phyloP scores from a whole-genome alignment of 2,329 filamentous ascomycete genomes.

The Dothistroma pini region DNA sequence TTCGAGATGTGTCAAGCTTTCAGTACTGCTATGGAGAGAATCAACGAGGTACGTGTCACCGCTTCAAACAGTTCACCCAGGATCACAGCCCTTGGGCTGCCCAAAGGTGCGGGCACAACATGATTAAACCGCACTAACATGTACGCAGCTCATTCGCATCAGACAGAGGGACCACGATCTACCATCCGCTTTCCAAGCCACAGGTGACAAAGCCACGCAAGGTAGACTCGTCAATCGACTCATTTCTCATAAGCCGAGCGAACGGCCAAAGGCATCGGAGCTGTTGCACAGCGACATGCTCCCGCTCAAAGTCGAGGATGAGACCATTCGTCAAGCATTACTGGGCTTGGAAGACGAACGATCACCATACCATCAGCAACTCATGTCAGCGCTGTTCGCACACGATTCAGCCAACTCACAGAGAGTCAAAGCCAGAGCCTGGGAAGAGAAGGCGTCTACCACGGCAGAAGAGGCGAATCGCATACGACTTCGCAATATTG shows the following conservation, averaged over 20 bases:
- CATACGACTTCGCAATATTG: constrained; percentile 42
- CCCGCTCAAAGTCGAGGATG: constrained; percentile 87
- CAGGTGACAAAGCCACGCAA: constrained; percentile 65
- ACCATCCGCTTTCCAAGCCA: constrained; percentile 64
- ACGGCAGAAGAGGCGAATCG: constrained; percentile 23
- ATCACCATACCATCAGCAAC: constrained; percentile 85
- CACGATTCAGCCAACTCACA: constrained; percentile 53
- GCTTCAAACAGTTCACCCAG: too few relatives aligned
- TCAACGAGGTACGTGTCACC: constrained; percentile 49
- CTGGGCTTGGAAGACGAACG: constrained; percentile 75
- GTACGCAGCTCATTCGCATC: constrained; percentile 42
- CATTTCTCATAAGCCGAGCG: constrained; percentile 75
- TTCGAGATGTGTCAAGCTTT: constrained; percentile 86
- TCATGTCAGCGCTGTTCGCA: constrained; percentile 76
- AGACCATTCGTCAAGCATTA: constrained; percentile 79
- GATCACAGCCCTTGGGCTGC: too few relatives aligned
- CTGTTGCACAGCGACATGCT: constrained; percentile 82
- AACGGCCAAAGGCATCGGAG: constrained; percentile 77
- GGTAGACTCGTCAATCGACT: constrained; percentile 74
- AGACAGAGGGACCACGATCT: constrained; percentile 65
- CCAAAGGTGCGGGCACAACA: too few relatives aligned
- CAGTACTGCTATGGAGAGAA: constrained; percentile 60
- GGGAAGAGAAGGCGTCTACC: constrained; percentile 41
- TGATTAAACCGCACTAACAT: background rate
- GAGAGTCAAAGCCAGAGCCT: constrained; percentile 67